Percentiles rank a stretch among this genome's conserved stretches.
Evolutionary conservation across 2,329 filamentous ascomycete genomes (phyloP).

Genomic region (Aspergillus calidoustus): DNA sequence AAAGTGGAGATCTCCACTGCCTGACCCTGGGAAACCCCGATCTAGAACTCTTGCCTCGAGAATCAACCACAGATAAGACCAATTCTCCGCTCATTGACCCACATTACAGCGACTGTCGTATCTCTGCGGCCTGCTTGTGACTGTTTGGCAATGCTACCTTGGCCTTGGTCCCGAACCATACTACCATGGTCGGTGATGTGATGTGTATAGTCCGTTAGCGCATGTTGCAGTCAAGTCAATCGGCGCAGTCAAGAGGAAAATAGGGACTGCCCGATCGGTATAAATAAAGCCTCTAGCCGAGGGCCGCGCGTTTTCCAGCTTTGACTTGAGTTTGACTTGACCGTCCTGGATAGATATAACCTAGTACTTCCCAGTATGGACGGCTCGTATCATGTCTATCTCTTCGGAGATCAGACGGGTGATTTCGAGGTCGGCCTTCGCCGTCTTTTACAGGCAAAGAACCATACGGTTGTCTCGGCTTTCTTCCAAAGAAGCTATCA

Average conservation of each 20-base stretch:
- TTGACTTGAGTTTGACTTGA: not conserved
- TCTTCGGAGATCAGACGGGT: slow-evolving; percentile 54
- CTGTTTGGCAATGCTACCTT: slow-evolving; percentile 12
- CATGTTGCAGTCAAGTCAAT: not conserved
- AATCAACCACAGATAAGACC: not conserved
- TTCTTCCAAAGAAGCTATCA: slow-evolving; percentile 50
- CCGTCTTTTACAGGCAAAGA: slow-evolving; percentile 47
- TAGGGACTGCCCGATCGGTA: slow-evolving; percentile 4
- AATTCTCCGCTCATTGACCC: not conserved
- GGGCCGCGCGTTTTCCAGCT: not conserved
- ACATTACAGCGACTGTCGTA: slow-evolving; percentile 14
- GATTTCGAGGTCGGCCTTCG: slow-evolving; percentile 49
- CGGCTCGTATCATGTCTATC: slow-evolving; percentile 42
- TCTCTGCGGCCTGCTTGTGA: not conserved
- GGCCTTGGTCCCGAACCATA: not conserved
- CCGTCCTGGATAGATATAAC: not conserved
- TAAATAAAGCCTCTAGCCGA: slow-evolving; percentile 15
- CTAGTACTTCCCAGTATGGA: slow-evolving; percentile 31
- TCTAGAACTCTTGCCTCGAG: slow-evolving; percentile 10
- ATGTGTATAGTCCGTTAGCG: not conserved
- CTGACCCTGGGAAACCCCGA: not conserved
- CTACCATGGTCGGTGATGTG: not conserved
- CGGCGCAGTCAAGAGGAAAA: not conserved
- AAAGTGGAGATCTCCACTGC: not conserved
- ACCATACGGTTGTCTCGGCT: slow-evolving; percentile 46